Percentiles rank a stretch among this genome's conserved stretches.
phyloP scores from a whole-genome alignment of 306 rosid species.

The Fagus sylvatica region DNA sequence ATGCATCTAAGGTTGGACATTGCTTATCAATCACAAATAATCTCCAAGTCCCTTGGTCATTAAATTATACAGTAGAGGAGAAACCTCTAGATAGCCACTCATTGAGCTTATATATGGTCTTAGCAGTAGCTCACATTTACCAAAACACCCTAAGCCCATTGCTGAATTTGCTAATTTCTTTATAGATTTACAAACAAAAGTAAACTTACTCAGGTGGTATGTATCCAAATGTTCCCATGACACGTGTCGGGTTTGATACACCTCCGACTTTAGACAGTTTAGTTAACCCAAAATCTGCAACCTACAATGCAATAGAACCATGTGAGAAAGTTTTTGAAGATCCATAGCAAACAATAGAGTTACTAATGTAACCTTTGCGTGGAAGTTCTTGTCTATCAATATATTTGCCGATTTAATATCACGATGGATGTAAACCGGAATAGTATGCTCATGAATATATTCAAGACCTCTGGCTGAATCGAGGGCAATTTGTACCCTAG shows the following conservation, averaged over 20 bases:
- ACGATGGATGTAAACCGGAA: constrained; percentile 91
- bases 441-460: constrained; percentile 96
- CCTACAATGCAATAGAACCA: constrained; percentile 43
- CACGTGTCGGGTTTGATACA: constrained; percentile 73
- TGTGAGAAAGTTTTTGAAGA: constrained; percentile 22
- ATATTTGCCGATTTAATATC: constrained; percentile 96
- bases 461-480: constrained; percentile 99
- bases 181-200: background rate
- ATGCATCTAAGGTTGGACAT: background rate
- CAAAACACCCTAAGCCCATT: background rate
- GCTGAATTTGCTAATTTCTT: background rate
- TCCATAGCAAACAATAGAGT: background rate
- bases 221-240: constrained; percentile 91
- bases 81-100: background rate
- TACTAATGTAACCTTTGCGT: constrained; percentile 63
- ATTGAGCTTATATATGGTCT: background rate
- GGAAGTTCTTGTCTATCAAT: constrained; percentile 78
- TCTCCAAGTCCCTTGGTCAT: background rate
- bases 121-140: background rate
- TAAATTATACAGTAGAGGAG: background rate
- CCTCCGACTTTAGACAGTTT: constrained; percentile 90
- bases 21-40: background rate
- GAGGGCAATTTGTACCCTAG: constrained; percentile 86
- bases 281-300: constrained; percentile 95
- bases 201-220: constrained; percentile 86